Conservation (phyloP, 805 yeast genomes). For the Jamesozyma lodderae region DNA sequence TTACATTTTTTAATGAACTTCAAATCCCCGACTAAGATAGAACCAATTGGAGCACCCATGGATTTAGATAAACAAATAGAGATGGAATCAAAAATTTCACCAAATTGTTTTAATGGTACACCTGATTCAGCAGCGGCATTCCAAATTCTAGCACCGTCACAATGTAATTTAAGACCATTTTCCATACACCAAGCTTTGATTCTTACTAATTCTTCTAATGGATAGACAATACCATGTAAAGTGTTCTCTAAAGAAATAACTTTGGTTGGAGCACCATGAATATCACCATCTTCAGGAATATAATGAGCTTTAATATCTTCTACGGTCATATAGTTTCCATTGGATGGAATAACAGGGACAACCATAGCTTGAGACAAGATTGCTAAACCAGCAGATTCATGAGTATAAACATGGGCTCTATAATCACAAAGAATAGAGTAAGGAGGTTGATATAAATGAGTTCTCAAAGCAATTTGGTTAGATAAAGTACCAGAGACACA, state of each 20-base stretch:
- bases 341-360: conserved; percentile 66
- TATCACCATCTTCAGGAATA: conserved; percentile 67
- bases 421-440: conserved; percentile 78
- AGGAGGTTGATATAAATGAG: conserved; percentile 64
- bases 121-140: conserved; percentile 69
- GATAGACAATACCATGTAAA: conserved; percentile 71
- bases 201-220: conserved; percentile 64
- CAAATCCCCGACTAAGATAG: conserved; percentile 64
- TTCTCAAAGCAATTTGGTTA: conserved; percentile 76
- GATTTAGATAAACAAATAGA: conserved; percentile 85
- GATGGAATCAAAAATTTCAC: conserved; percentile 75
- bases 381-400: conserved; percentile 90
- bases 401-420: conserved; percentile 72
- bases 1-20: conserved; percentile 58
- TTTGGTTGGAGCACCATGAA: conserved; percentile 83
- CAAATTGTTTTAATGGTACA: conserved; percentile 57
- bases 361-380: conserved; percentile 89
- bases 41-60: conserved; percentile 89
- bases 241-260: conserved; percentile 84
- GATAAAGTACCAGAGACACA: conserved; percentile 88
- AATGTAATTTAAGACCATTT: conserved; percentile 55
- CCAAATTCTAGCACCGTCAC: conserved; percentile 95
- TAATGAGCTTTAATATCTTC: conserved; percentile 63
- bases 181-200: conserved; percentile 63
- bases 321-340: conserved; percentile 67